Percentiles rank a stretch among this genome's conserved stretches.
Conservation (phyloP, 345 rosid genomes). For the Eucalyptus cladocalyx region DNA sequence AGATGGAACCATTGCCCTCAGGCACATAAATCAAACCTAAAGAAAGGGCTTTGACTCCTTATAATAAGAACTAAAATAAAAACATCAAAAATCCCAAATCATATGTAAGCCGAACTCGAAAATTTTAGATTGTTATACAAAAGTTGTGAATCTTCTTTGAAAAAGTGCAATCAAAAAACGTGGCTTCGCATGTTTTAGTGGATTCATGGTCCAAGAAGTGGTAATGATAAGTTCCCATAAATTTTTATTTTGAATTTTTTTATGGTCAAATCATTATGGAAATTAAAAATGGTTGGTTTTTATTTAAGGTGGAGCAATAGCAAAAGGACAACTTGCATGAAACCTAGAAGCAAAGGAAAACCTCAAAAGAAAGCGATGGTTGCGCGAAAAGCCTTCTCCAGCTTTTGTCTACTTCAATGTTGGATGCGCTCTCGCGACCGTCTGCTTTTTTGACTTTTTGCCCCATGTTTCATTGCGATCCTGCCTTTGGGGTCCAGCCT, state of each 20-base stretch:
- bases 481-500: background rate
- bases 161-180: background rate
- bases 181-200: background rate
- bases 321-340: background rate
- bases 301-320: background rate
- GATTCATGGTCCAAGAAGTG: background rate
- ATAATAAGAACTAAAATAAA: background rate
- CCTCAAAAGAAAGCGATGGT: background rate
- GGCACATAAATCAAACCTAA: background rate
- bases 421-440: background rate
- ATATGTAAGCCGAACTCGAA: fast-evolving
- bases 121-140: no score
- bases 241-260: background rate
- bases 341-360: background rate
- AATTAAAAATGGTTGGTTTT: background rate
- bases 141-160: background rate
- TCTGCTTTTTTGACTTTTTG: background rate
- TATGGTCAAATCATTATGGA: background rate
- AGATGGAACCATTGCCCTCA: background rate
- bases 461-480: background rate
- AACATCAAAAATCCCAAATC: fast-evolving
- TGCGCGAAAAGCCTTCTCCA: background rate
- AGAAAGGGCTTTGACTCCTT: background rate
- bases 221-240: background rate
- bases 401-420: background rate